These are phyloP conservation scores for Melampsora occidentalis DNA, from an alignment of 1,284 basidiomycete species.

Conservation along the genomic window DNA sequence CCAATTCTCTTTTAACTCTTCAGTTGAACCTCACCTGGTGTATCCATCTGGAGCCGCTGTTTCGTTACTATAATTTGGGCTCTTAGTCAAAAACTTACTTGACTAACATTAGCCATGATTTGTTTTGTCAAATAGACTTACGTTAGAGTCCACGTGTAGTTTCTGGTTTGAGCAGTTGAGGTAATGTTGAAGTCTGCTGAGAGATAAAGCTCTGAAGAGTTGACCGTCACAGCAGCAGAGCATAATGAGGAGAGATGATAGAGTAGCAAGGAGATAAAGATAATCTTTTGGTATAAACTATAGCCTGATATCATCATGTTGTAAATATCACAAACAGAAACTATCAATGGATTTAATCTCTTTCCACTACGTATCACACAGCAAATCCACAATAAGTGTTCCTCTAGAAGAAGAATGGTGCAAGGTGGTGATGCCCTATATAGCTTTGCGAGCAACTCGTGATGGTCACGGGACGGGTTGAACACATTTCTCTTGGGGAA, in stretches of 20 bases:
- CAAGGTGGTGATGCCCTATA: too few species aligned
- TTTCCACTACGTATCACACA: not conserved
- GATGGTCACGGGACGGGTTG: too few species aligned
- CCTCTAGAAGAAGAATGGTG: too few species aligned
- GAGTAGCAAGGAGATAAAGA: not conserved
- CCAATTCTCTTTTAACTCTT: not conserved
- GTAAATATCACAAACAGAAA: not conserved
- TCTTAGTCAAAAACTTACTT: not conserved
- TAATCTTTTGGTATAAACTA: not conserved
- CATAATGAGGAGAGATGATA: not conserved
- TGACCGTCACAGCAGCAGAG: not conserved
- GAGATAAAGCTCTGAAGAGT: constrained; percentile 4
- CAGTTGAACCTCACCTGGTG: not conserved
- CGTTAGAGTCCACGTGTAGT: not conserved
- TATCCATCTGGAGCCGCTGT: not conserved
- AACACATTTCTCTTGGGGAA: too few species aligned
- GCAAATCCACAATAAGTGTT: not conserved
- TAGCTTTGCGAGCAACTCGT: too few species aligned
- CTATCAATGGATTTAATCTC: not conserved
- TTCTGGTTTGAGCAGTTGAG: constrained; percentile 7
- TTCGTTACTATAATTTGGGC: not conserved
- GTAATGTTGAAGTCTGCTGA: not conserved
- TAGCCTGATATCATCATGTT: too few species aligned
- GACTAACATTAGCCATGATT: too few species aligned
- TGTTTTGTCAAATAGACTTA: not conserved